Evolutionary conservation across 345 rosid species (phyloP).

Genomic region (Gossypium thurberi): DNA sequence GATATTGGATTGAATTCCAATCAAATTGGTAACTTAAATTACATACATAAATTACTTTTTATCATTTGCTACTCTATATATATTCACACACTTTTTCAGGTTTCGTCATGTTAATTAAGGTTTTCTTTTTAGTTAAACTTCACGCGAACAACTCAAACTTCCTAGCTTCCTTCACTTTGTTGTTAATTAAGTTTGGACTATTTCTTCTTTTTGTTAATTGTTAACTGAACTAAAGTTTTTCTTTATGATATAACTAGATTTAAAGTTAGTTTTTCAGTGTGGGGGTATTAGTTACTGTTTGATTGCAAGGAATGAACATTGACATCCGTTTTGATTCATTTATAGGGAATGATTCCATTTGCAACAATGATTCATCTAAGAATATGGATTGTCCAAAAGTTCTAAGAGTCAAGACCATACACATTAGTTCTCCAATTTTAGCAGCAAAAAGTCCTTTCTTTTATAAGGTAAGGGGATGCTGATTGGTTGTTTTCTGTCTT

Average conservation of each 20-base stretch:
- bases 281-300: background rate
- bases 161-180: background rate
- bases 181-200: background rate
- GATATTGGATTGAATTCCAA: slow-evolving; percentile 25
- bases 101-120: background rate
- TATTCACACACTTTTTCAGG: background rate
- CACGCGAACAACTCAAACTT: background rate
- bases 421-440: slow-evolving; percentile 68
- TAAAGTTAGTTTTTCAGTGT: background rate
- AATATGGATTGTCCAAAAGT: slow-evolving; percentile 32
- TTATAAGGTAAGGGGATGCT: slow-evolving; percentile 42
- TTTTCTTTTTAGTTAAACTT: background rate
- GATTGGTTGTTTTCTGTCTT: slow-evolving; percentile 9
- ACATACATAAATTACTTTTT: background rate
- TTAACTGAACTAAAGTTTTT: background rate
- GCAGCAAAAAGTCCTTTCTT: slow-evolving; percentile 82
- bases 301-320: background rate
- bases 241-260: background rate
- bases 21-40: slow-evolving; percentile 23
- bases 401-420: slow-evolving; percentile 49
- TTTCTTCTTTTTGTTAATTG: too few species aligned
- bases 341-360: slow-evolving; percentile 35
- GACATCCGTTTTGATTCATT: background rate
- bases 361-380: slow-evolving; percentile 28
- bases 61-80: background rate